Conservation (phyloP, 164 flowering plant species). For the Amborella trichopoda region DNA sequence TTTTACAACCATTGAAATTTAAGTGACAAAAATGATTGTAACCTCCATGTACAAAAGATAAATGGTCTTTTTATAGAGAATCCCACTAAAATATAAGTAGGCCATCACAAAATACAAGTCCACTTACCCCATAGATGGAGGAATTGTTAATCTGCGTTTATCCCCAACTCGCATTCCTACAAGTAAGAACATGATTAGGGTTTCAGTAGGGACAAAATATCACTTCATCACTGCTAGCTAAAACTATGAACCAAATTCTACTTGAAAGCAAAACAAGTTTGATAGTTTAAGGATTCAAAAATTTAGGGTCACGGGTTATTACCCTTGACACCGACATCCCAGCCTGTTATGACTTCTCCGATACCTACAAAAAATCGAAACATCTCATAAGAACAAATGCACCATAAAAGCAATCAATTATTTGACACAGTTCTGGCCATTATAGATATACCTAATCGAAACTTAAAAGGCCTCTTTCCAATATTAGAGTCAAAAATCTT, state of each 20-base stretch:
- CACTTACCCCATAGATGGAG: slow-evolving; percentile 94
- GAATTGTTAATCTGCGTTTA: slow-evolving; percentile 82
- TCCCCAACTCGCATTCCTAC: slow-evolving; percentile 97
- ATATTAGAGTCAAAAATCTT: slow-evolving; percentile 71
- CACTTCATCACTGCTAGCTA: background rate
- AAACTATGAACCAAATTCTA: background rate
- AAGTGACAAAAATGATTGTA: no score
- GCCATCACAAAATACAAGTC: slow-evolving; percentile 1
- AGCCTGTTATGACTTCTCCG: slow-evolving; percentile 73
- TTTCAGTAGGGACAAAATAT: no score
- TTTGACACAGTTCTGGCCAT: background rate
- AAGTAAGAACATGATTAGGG: background rate
- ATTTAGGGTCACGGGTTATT: no score
- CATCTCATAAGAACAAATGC: background rate
- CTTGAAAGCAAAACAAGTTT: background rate
- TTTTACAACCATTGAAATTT: no score
- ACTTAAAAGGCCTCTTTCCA: slow-evolving; percentile 60
- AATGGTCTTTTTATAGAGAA: no score
- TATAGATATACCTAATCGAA: slow-evolving; percentile 59
- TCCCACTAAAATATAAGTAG: background rate
- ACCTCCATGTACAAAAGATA: no score
- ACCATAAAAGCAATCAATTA: background rate
- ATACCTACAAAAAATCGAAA: slow-evolving; percentile 36
- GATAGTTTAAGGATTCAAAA: no score
- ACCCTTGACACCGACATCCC: slow-evolving; percentile 95